Base-by-base conservation (phyloP, 2,329 filamentous ascomycete species). In the Aspergillus sergii region DNA sequence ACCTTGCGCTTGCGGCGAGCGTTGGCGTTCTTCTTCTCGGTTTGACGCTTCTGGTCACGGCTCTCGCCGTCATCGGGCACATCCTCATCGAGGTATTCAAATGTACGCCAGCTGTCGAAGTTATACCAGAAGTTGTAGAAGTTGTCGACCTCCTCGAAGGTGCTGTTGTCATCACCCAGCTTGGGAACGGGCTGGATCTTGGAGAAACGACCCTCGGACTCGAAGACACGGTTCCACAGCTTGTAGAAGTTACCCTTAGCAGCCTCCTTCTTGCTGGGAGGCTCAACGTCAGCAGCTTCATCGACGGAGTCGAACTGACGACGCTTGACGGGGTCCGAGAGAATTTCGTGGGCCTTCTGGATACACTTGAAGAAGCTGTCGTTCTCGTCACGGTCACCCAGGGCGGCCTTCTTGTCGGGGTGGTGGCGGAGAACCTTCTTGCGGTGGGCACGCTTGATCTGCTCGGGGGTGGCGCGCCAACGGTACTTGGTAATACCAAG, bases 51-150 rank as follows among this genome's bases (percentile, higher is more conserved):
- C 85, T 99, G 95, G 83, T 98, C 94, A 79, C 95, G 94, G 85
- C 94, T 97, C 84, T 98, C 95, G 80, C 95, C 97, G 85, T 99
- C 95, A 75, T 99, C 95, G 46, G 95, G 95, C 34, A 99, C 94
- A 77, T 99, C 95, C 84, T 99, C 95, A 76, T 99, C 95, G 64
- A 96, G 91, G 81, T 99, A 99, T 83, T 99, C 95, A 75, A 99
- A 99, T 3, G 91, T 89, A 66, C 95, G 87, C 95, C 95, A 99
- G 80, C 91, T 95, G 86, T 99, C 95, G 74, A 99, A 96, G 86
- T 94, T 96, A 86, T 98, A 99, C 90, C 92, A 99, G 85, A 98
- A 99, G 86, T 99, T 97, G 88, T 99, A 99, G 81, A 99, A 99
- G 59, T 85, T 84, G 76, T 98, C 94, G 54, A 99, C 95, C 10